Conservation (phyloP, 257 asterid species). For the Coffea eugenioides region DNA sequence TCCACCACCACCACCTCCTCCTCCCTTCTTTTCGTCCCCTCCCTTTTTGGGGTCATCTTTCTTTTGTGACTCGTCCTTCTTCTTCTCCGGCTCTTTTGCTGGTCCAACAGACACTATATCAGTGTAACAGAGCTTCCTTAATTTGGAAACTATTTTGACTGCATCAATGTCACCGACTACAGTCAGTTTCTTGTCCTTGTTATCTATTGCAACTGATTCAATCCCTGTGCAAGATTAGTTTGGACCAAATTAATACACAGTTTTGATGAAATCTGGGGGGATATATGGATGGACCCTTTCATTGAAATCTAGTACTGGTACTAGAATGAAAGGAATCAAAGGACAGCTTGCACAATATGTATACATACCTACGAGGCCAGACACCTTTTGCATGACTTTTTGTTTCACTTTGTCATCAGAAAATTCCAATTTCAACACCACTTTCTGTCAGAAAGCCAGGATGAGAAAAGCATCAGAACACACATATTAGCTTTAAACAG, state of each 20-base stretch:
- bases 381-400: conserved; percentile 54
- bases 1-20: conserved; percentile 3
- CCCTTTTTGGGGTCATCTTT: conserved; percentile 39
- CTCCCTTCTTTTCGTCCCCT: conserved; percentile 35
- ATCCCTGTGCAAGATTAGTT: conserved; percentile 38
- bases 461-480: background rate
- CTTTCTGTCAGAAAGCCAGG: conserved; percentile 38
- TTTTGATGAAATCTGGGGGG: background rate
- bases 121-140: conserved; percentile 60
- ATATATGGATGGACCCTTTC: background rate
- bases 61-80: conserved; percentile 47
- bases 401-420: conserved; percentile 55
- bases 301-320: too few species aligned
- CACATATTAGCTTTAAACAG: background rate
- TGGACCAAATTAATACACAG: background rate
- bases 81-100: conserved; percentile 74
- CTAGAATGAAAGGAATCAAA: background rate
- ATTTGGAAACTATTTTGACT: conserved; percentile 44
- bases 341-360: background rate
- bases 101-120: conserved; percentile 72
- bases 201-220: conserved; percentile 56
- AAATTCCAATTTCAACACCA: conserved; percentile 50
- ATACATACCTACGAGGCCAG: conserved; percentile 52
- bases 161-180: conserved; percentile 64
- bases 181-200: conserved; percentile 57